These are phyloP conservation scores for Vachellia collinsii DNA, from an alignment of 306 rosid genomes.

Conservation along the genomic window DNA sequence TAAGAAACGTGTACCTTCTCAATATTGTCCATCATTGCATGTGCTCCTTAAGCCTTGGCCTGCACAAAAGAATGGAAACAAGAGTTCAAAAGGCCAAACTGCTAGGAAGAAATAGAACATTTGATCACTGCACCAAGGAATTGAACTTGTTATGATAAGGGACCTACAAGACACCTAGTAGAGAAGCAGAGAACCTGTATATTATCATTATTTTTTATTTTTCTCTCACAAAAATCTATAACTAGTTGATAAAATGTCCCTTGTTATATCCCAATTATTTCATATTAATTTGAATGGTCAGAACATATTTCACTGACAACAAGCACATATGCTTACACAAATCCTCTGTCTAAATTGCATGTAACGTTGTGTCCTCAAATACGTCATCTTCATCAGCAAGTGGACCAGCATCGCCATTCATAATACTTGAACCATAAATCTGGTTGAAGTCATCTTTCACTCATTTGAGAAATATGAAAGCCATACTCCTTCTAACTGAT, in stretches of 20 bases:
- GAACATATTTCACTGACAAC: not conserved
- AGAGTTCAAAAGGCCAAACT: constrained; percentile 23
- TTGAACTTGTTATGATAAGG: not conserved
- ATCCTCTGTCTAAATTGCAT: constrained; percentile 91
- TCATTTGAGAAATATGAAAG: constrained; percentile 88
- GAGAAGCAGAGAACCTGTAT: not conserved
- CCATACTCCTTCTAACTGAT: constrained; percentile 77
- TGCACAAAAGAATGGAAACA: constrained; percentile 39
- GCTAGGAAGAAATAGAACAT: not conserved
- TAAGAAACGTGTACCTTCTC: constrained; percentile 69
- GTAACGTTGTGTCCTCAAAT: constrained; percentile 83
- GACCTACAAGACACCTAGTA: not conserved
- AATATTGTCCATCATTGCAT: constrained; percentile 97
- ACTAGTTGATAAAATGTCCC: not conserved
- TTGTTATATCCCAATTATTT: not conserved
- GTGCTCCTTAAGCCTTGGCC: constrained; percentile 92
- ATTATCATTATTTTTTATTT: not conserved
- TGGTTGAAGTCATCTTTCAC: constrained; percentile 88
- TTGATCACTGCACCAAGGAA: not conserved
- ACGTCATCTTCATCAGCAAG: constrained; percentile 87
- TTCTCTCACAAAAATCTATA: not conserved
- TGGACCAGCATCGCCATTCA: constrained; percentile 56
- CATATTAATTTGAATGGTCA: not conserved
- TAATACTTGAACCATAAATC: constrained; percentile 70
- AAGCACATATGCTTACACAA: constrained; percentile 63